Evolutionary conservation across 2,329 filamentous ascomycete genomes (phyloP).

Genomic region (Rutstroemia sydowiana): DNA sequence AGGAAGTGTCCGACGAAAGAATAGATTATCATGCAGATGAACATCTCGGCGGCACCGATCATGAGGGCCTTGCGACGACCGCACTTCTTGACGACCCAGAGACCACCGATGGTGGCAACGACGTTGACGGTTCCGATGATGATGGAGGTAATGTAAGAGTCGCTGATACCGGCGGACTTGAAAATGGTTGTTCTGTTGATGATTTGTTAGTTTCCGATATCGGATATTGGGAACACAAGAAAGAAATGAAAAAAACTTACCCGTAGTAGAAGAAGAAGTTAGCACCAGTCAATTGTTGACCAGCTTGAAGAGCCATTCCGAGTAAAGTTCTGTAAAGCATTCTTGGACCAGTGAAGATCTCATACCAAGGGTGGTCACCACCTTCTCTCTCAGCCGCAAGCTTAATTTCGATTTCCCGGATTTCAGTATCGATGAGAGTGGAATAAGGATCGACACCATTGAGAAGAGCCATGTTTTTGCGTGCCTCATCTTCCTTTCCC

Average conservation of each 20-base stretch:
- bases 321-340: slow-evolving; percentile 59
- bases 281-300: slow-evolving; percentile 61
- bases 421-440: slow-evolving; percentile 38
- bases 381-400: slow-evolving; percentile 40
- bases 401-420: slow-evolving; percentile 45
- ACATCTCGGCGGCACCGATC: slow-evolving; percentile 54
- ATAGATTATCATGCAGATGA: slow-evolving; percentile 51
- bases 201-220: neutral
- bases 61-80: slow-evolving; percentile 59
- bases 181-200: slow-evolving; percentile 51
- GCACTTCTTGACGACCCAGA: slow-evolving; percentile 58
- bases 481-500: slow-evolving; percentile 42
- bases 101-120: slow-evolving; percentile 54
- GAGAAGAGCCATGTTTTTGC: slow-evolving; percentile 40
- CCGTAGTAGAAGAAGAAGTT: slow-evolving; percentile 63
- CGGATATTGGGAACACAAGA: neutral
- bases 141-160: slow-evolving; percentile 62
- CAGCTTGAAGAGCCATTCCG: slow-evolving; percentile 54
- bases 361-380: slow-evolving; percentile 35
- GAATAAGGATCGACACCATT: slow-evolving; percentile 34
- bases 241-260: neutral
- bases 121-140: slow-evolving; percentile 63
- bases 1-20: slow-evolving; percentile 43
- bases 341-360: slow-evolving; percentile 60
- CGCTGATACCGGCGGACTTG: slow-evolving; percentile 52